Conservation (phyloP, 192 early-diverging fungal genomes). For the Umbelopsis isabellina region DNA sequence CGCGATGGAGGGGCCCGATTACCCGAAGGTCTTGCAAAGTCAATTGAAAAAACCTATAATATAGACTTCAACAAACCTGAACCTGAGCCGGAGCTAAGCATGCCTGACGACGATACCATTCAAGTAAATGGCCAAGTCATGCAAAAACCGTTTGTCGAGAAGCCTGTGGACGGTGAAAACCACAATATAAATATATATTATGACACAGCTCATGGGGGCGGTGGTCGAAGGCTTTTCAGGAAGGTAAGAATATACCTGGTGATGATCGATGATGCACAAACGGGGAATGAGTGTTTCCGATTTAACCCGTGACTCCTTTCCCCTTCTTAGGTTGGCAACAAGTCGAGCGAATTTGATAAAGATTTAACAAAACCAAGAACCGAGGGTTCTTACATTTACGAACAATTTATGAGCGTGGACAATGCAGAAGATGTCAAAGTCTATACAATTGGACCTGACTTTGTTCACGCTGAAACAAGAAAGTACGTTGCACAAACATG, state of each 20-base stretch:
- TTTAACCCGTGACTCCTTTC: neutral
- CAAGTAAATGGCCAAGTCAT: slow-evolving; percentile 68
- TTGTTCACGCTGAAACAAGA: slow-evolving; percentile 93
- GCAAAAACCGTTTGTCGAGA: slow-evolving; percentile 96
- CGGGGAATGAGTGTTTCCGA: slow-evolving; percentile 2
- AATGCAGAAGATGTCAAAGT: slow-evolving; percentile 98
- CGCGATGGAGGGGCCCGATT: slow-evolving; percentile 69
- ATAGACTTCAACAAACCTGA: slow-evolving; percentile 45
- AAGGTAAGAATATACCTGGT: slow-evolving; percentile 52
- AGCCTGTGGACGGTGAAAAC: slow-evolving; percentile 94
- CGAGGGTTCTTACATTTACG: slow-evolving; percentile 90
- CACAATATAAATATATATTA: slow-evolving; percentile 99
- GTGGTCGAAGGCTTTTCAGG: slow-evolving; percentile 76
- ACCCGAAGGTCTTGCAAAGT: slow-evolving; percentile 52
- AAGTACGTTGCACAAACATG: slow-evolving; percentile 57
- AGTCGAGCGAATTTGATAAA: slow-evolving; percentile 87
- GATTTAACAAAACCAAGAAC: slow-evolving; percentile 66
- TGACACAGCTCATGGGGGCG: slow-evolving; percentile 77
- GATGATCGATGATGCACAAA: neutral
- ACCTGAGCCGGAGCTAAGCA: slow-evolving; percentile 15
- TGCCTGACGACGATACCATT: slow-evolving; percentile 62
- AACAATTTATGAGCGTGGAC: slow-evolving; percentile 92
- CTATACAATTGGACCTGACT: slow-evolving; percentile 90
- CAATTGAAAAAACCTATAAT: slow-evolving; percentile 57
- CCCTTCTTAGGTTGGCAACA: slow-evolving; percentile 80